Percentiles rank a stretch among this genome's conserved stretches.
These are phyloP conservation scores for Trichoderma asperellum DNA, from an alignment of 2,329 filamentous ascomycete species.

Conservation along the genomic window DNA sequence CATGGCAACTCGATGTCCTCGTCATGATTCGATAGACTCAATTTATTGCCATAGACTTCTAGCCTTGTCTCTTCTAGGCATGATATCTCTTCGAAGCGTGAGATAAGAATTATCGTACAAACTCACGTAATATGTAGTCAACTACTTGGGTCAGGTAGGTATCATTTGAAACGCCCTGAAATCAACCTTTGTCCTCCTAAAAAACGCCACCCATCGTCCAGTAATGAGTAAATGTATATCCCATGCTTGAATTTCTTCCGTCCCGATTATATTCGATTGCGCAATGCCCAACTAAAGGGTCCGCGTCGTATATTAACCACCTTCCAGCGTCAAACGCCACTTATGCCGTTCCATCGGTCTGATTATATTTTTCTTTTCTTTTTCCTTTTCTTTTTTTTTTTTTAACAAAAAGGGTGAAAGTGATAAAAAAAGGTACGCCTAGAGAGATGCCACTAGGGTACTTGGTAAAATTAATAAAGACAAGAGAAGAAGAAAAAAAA, in stretches of 20 bases:
- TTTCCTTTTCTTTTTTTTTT: neutral
- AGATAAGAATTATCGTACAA: constrained; percentile 14
- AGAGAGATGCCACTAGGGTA: neutral
- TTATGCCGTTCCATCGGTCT: neutral
- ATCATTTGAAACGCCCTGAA: constrained; percentile 17
- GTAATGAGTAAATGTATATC: constrained; percentile 20
- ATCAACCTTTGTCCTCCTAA: constrained; percentile 8
- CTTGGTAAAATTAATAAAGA: neutral
- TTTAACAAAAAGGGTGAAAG: neutral
- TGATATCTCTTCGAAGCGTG: neutral
- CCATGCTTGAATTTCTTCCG: neutral
- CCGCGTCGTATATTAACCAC: neutral
- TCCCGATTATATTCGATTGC: neutral
- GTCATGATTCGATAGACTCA: neutral
- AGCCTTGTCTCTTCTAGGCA: neutral
- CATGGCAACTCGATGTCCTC: neutral
- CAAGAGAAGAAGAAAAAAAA: neutral
- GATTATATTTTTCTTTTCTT: neutral
- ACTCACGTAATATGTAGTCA: neutral
- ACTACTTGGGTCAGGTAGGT: constrained; percentile 7
- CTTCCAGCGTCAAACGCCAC: neutral
- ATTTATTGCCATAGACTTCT: constrained; percentile 6
- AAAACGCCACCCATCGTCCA: constrained; percentile 17
- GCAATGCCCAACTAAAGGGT: neutral
- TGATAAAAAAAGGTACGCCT: neutral